Evolutionary conservation across 225 moss, liverwort and hornwort genomes (phyloP).

Genomic region (Asterella californica): DNA sequence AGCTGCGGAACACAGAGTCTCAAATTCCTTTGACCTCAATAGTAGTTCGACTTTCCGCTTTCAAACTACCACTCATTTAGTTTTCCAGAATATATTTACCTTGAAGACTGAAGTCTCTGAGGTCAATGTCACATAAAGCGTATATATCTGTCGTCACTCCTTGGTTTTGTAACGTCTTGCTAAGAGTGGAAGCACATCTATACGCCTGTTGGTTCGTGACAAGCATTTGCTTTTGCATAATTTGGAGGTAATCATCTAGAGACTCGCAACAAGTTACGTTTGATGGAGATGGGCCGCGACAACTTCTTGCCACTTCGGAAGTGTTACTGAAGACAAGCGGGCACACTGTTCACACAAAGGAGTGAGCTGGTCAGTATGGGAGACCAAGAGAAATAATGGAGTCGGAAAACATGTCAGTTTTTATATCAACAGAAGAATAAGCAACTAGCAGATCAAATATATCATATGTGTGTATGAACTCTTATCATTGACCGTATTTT

Average conservation of each 20-base stretch:
- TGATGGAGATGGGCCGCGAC: constrained; percentile 55
- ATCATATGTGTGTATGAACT: neutral
- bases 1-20: no score
- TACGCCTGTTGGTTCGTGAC: constrained; percentile 92
- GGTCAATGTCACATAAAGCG: constrained; percentile 68
- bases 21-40: neutral
- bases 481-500: neutral
- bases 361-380: no score
- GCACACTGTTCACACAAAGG: constrained; percentile 55
- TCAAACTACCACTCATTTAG: neutral
- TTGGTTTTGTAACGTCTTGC: constrained; percentile 56
- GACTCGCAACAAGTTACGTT: constrained; percentile 69
- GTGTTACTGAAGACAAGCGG: constrained; percentile 76
- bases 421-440: neutral
- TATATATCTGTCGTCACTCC: constrained; percentile 72
- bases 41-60: neutral
- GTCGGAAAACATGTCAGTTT: neutral
- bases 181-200: constrained; percentile 68
- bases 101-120: constrained; percentile 91
- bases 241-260: constrained; percentile 57
- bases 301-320: constrained; percentile 56
- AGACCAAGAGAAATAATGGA: no score
- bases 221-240: constrained; percentile 87
- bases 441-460: neutral
- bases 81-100: constrained; percentile 32